phyloP scores from a whole-genome alignment of 345 rosid genomes.

The Boechera divaricarpa region DNA sequence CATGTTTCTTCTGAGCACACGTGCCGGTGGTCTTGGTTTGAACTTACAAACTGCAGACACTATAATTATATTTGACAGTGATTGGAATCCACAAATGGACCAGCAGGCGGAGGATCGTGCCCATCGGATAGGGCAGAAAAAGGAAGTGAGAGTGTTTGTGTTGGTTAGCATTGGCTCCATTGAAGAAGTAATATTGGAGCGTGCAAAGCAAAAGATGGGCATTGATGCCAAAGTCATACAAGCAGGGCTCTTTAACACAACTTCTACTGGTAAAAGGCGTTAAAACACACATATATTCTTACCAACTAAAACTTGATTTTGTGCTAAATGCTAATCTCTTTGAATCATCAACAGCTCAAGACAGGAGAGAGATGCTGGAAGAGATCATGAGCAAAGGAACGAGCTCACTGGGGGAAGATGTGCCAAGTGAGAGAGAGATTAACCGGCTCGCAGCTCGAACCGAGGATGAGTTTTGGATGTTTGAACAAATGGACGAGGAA shows the following conservation, averaged over 20 bases:
- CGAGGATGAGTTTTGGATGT: constrained; percentile 79
- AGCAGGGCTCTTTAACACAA: constrained; percentile 97
- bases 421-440: constrained; percentile 97
- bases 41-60: constrained; percentile 91
- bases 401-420: constrained; percentile 87
- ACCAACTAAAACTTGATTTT: not conserved
- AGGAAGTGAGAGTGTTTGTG: constrained; percentile 91
- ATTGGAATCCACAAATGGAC: constrained; percentile 96
- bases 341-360: constrained; percentile 66
- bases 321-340: not conserved
- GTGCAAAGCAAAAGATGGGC: constrained; percentile 99
- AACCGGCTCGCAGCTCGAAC: constrained; percentile 91
- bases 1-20: constrained; percentile 91
- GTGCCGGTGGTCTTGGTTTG: constrained; percentile 95
- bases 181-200: constrained; percentile 97
- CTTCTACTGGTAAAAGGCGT: constrained; percentile 93
- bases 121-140: constrained; percentile 93
- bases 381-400: constrained; percentile 95
- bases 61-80: constrained; percentile 89
- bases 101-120: constrained; percentile 97
- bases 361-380: constrained; percentile 81
- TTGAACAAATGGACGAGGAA: constrained; percentile 91
- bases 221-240: constrained; percentile 99
- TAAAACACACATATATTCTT: constrained; percentile 23
- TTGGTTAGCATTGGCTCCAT: constrained; percentile 95